A percentile compares a stretch with the other conserved stretches of the same genome.
Evolutionary conservation across 2,329 filamentous ascomycete species (phyloP).

Genomic region (Ilyonectria destructans): DNA sequence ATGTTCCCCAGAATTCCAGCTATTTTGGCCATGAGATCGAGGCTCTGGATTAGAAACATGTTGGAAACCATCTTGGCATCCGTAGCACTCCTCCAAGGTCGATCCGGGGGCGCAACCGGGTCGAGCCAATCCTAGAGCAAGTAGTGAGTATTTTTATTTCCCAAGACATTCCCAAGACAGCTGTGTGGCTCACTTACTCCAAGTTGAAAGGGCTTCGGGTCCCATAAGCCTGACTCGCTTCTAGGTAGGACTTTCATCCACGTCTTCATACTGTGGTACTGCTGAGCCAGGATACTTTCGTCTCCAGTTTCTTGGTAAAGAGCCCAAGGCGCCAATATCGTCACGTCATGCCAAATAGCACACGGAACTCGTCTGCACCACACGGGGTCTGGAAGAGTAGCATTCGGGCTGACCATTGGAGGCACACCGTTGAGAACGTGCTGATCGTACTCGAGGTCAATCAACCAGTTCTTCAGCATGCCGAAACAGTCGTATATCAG

Average conservation of each 20-base stretch:
- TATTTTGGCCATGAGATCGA: constrained; percentile 56
- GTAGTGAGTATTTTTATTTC: constrained; percentile 59
- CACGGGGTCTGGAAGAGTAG: constrained; percentile 23
- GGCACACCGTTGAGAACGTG: constrained; percentile 37
- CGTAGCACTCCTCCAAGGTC: constrained; percentile 59
- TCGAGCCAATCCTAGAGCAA: constrained; percentile 64
- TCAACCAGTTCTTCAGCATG: constrained; percentile 61
- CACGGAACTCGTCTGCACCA: constrained; percentile 46
- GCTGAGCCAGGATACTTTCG: constrained; percentile 52
- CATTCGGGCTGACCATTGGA: constrained; percentile 43
- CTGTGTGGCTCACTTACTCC: too few relatives aligned
- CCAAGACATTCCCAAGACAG: too few relatives aligned
- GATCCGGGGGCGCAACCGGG: constrained; percentile 60
- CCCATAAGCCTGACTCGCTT: constrained; percentile 60
- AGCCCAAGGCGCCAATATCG: constrained; percentile 60
- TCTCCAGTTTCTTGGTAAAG: constrained; percentile 60
- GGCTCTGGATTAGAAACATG: constrained; percentile 63
- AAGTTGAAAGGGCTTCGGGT: constrained; percentile 38
- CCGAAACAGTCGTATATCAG: constrained; percentile 63
- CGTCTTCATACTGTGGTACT: constrained; percentile 58
- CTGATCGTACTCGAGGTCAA: constrained; percentile 42
- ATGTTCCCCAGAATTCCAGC: constrained; percentile 46
- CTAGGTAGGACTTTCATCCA: constrained; percentile 57
- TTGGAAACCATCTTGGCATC: constrained; percentile 61
- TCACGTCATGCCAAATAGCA: constrained; percentile 62